These are phyloP conservation scores for Neurospora sp. DNA, from an alignment of 495 filamentous ascomycete species.

Conservation along the genomic window DNA sequence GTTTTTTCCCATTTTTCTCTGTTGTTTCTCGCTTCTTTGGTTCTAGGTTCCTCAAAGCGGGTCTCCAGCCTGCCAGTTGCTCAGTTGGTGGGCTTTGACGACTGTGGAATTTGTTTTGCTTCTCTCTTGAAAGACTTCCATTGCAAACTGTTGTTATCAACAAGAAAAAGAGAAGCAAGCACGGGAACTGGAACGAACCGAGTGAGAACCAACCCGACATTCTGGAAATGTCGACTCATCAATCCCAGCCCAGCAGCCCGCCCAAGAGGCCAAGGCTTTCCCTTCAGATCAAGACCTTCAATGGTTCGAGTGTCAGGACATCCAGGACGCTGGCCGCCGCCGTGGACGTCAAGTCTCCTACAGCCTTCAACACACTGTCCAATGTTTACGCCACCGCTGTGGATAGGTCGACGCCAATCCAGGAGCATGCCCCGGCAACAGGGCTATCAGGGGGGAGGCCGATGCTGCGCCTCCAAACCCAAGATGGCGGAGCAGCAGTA, in stretches of 20 bases:
- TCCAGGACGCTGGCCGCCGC: conserved; percentile 25
- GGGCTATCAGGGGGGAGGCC: conserved; percentile 28
- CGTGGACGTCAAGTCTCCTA: conserved; percentile 59
- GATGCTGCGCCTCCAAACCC: conserved; percentile 37
- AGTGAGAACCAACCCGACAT: conserved; percentile 3
- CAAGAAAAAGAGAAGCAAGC: not conserved
- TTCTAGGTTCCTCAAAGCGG: conserved; percentile 4
- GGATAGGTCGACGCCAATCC: conserved; percentile 50
- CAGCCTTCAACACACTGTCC: conserved; percentile 69
- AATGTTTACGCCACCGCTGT: conserved; percentile 67
- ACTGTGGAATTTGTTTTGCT: not conserved
- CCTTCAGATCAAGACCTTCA: conserved; percentile 54
- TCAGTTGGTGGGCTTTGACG: conserved; percentile 2
- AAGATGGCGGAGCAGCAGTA: conserved; percentile 6
- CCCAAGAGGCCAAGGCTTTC: conserved; percentile 66
- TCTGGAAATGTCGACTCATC: conserved; percentile 24
- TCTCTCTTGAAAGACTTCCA: not conserved
- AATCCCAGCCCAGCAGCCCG: conserved; percentile 25
- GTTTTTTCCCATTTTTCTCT: not conserved
- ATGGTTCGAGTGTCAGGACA: conserved; percentile 19
- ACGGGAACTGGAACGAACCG: not conserved
- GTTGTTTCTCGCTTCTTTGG: not conserved
- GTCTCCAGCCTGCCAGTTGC: conserved; percentile 1
- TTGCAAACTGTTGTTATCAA: not conserved
- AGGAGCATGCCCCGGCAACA: conserved; percentile 29